Evolutionary conservation across 1,284 basidiomycete species (phyloP).

Genomic region (Ceratobasidium sp.): DNA sequence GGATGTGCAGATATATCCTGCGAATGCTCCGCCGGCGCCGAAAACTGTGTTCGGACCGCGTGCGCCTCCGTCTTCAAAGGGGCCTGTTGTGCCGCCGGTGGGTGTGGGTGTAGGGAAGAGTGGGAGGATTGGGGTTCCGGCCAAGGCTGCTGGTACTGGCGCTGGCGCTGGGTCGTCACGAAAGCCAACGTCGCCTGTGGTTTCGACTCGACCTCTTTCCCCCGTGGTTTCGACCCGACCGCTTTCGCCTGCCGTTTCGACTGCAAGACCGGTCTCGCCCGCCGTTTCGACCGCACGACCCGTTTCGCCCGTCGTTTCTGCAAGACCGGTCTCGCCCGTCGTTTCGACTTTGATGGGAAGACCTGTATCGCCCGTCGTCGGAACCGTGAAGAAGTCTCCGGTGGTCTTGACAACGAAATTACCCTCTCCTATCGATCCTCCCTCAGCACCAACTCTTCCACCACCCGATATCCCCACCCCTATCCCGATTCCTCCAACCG

Average conservation of each 20-base stretch:
- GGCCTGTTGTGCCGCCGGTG: too few species aligned
- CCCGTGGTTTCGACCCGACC: background rate
- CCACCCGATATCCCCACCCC: background rate
- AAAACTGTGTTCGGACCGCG: constrained; percentile 25
- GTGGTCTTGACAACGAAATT: background rate
- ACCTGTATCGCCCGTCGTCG: too few species aligned
- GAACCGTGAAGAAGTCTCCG: background rate
- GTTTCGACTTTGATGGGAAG: too few species aligned
- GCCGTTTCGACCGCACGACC: background rate
- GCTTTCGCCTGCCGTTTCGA: constrained; percentile 2
- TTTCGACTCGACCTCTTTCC: background rate
- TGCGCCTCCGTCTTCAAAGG: background rate
- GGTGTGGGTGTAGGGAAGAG: background rate
- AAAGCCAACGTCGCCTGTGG: background rate
- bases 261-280: background rate
- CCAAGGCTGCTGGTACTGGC: background rate
- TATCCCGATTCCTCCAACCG: background rate
- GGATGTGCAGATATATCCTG: constrained; percentile 30
- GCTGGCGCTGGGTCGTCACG: too few species aligned
- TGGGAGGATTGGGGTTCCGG: too few species aligned
- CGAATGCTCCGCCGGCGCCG: constrained; percentile 31
- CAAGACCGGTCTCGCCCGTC: background rate
- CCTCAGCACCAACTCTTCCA: background rate
- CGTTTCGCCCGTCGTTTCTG: background rate
- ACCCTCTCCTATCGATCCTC: too few species aligned